These are phyloP conservation scores for Penicillium ochrochloron DNA, from an alignment of 495 filamentous ascomycete species.

Conservation along the genomic window DNA sequence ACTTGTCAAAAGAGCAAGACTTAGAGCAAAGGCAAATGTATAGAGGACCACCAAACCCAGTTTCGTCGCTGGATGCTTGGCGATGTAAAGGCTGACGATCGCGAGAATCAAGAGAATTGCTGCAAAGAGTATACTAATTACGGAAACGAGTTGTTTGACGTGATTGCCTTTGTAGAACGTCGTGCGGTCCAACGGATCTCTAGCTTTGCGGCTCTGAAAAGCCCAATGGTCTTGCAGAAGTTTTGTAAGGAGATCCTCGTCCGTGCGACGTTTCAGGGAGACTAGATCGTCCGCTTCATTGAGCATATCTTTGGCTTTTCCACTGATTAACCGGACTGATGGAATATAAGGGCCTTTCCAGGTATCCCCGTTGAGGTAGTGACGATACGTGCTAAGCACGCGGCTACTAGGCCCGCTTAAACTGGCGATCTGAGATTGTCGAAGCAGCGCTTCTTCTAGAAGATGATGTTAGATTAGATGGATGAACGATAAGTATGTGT, in stretches of 20 bases:
- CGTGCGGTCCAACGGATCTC: background rate
- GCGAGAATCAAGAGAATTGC: background rate
- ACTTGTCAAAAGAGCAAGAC: background rate
- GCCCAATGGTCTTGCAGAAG: background rate
- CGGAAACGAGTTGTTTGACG: background rate
- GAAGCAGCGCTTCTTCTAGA: slow-evolving; percentile 3
- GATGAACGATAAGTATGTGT: background rate
- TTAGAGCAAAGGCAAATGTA: slow-evolving; percentile 9
- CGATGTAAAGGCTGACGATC: slow-evolving; percentile 8
- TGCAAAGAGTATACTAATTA: slow-evolving; percentile 3
- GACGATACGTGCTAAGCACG: background rate
- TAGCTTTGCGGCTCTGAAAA: background rate
- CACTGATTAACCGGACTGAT: background rate
- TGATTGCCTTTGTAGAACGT: background rate
- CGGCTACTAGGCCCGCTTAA: background rate
- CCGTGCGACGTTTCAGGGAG: background rate
- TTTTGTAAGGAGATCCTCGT: background rate
- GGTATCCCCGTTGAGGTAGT: background rate
- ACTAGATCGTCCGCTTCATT: background rate
- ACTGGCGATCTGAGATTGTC: background rate
- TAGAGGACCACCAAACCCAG: slow-evolving; percentile 4
- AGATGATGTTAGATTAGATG: background rate
- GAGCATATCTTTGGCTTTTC: background rate
- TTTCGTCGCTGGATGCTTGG: background rate
- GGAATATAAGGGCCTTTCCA: background rate